Base-by-base conservation (phyloP, 176 grass and related monocot genomes). In the Rhynchospora pubera region DNA sequence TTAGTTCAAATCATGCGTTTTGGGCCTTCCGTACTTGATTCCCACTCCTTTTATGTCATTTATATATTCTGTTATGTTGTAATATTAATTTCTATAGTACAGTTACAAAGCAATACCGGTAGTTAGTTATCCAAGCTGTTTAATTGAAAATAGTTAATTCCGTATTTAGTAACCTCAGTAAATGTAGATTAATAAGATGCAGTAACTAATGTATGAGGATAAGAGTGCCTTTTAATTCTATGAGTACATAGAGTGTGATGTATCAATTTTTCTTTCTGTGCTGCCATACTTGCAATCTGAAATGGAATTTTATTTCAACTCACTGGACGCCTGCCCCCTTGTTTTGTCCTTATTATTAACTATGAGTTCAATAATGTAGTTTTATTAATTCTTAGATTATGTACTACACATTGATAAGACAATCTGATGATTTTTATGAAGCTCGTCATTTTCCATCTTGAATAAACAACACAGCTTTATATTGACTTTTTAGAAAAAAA, bases 101-200 rank as follows among this genome's bases (percentile, higher is more conserved):
- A 67, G 65, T 42, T n/a, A 43, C 65, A 67, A 67, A 67, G 14
- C 30, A 67, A 67, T 43, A 7, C 15, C 3, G 43, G 34, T 21
- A 62, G 24, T 79, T 79, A 59, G 77, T 78, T 78, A 9, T 79
- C 39, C n/a, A 39, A 79, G 60, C 48, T 26, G 18, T 79, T 79
- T 26, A 63, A 65, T 62, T 50, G 39, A 23, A 47, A 48, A 51
- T 48, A 24, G 57, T 47, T 82, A 80, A 80, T 80, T 28, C 57
- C 62, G 57, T 45, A 45, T 80, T 80, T 80, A 16, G 78, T 51
- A 50, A 56, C 14, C 9, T 55, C 48, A 32, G 72, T 16, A 34
- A 55, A 15, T 56, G 6, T 30, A 2, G 19, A 56, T 56, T 55
- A 77, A 7, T 23, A 55, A 42, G 47, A 52, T 56, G 8, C 7